Conservation (phyloP, 2,329 filamentous ascomycete species). For the Aotearoamyces nothofagi region DNA sequence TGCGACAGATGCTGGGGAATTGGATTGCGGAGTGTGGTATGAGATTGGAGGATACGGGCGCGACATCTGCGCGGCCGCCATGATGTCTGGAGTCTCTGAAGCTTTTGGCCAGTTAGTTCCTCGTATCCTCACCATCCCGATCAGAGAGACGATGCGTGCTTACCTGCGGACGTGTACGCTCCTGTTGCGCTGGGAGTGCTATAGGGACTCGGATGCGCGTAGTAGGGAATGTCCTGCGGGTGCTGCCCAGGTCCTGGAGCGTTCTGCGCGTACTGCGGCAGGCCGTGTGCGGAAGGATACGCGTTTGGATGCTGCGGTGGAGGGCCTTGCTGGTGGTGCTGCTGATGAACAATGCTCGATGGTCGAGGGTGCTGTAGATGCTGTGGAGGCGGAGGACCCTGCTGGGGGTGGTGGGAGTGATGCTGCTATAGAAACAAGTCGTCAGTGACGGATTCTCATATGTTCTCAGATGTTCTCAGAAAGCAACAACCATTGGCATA, state of each 20-base stretch:
- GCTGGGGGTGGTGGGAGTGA: slow-evolving; percentile 58
- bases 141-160: no score
- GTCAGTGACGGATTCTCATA: slow-evolving; percentile 11
- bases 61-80: slow-evolving; percentile 54
- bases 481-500: slow-evolving; percentile 19
- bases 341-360: slow-evolving; percentile 56
- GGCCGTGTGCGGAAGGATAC: slow-evolving; percentile 53
- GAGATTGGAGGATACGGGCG: slow-evolving; percentile 70
- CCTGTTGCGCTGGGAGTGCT: slow-evolving; percentile 67
- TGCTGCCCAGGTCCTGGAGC: slow-evolving; percentile 46
- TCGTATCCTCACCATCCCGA: slow-evolving; percentile 4
- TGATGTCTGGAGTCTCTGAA: slow-evolving; percentile 47
- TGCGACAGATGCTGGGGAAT: slow-evolving; percentile 84
- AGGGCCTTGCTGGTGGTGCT: slow-evolving; percentile 50
- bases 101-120: slow-evolving; percentile 12
- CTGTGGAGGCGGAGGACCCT: slow-evolving; percentile 49
- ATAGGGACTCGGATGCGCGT: slow-evolving; percentile 68
- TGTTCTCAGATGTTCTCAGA: slow-evolving; percentile 6
- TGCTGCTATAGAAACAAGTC: slow-evolving; percentile 34
- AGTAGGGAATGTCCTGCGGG: slow-evolving; percentile 55
- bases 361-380: slow-evolving; percentile 58
- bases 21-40: slow-evolving; percentile 90
- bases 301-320: slow-evolving; percentile 45
- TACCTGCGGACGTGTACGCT: slow-evolving; percentile 79
- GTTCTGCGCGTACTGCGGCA: slow-evolving; percentile 54